Evolutionary conservation across 2,329 filamentous ascomycete species (phyloP), one percentile per base, ranked within the genome.

Genomic region (Escovopsis sp.): DNA sequence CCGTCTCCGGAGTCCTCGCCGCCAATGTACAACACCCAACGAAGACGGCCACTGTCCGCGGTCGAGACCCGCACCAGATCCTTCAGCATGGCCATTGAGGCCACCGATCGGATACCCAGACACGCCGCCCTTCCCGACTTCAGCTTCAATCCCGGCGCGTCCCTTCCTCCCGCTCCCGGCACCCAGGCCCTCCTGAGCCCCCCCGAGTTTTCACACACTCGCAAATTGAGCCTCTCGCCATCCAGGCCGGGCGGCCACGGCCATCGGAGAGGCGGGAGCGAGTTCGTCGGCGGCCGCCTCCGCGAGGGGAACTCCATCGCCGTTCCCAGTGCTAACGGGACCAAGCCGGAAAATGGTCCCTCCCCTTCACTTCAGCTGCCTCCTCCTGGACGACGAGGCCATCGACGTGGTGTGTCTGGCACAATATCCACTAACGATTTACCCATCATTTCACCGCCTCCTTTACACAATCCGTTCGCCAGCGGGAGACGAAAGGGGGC

Each of bases 391-490:
- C 65, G 78, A 47, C 73, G 84, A 51, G 78, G 60, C 11, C 88
- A 95, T 57, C 77, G 85, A 45, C 77, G 89, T 46, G 61, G 61
- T 19, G 47, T 62, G n/a, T 94, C 88, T 32, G 74, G 72, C 46
- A 83, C 85, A 4, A 79, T 95, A 40, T 94, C 87, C 2, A 83
- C 79, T 44, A 84, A 89, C 55, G 88, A 95, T 55, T 63, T 94
- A 19, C 77, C 78, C 34, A 79, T 87, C 32, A 68, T 88, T 9
- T 75, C 76, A 41, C 73, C 77, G 15, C 45, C 45, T 15, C 60
- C 65, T 3, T 71, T 69, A 26, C 65, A 72, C 36, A 68, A 70
- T 39, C 57, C 70, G 12, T 64, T 69, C 38, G 62, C 68, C 18
- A 64, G 69, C 41, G 72, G 72, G 26, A 5, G 9, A 30, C 5